Evolutionary conservation across 352 stramenopile genomes (phyloP).

Genomic region (Blastocystis hominis): DNA sequence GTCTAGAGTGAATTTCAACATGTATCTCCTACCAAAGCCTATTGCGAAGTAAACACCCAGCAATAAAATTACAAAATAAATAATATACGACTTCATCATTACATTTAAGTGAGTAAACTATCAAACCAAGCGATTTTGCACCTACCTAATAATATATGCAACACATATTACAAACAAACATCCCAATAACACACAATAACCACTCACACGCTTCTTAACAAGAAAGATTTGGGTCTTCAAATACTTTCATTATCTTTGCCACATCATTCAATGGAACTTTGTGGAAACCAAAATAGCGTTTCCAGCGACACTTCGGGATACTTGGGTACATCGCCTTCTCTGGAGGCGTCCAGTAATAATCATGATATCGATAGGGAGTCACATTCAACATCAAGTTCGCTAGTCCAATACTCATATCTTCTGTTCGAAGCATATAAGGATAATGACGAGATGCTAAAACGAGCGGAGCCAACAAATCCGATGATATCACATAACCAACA

Average conservation of each 20-base stretch:
- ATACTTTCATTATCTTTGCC: background rate
- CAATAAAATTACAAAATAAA: too few relatives aligned
- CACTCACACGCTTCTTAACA: too few relatives aligned
- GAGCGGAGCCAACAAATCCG: background rate
- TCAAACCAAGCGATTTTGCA: too few relatives aligned
- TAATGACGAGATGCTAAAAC: slow-evolving; percentile 37
- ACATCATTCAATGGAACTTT: slow-evolving; percentile 17
- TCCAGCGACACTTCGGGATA: background rate
- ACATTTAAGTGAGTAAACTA: too few relatives aligned
- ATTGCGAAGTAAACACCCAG: too few relatives aligned
- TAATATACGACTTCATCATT: too few relatives aligned
- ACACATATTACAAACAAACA: too few relatives aligned
- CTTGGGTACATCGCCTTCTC: background rate
- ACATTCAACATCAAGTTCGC: slow-evolving; percentile 33
- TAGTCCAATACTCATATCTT: slow-evolving; percentile 50
- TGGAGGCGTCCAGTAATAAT: slow-evolving; percentile 42
- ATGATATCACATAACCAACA: slow-evolving; percentile 24
- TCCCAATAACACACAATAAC: too few relatives aligned
- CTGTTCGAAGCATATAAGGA: slow-evolving; percentile 44
- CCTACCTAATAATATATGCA: too few relatives aligned
- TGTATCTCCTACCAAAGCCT: too few relatives aligned
- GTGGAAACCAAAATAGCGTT: slow-evolving; percentile 26
- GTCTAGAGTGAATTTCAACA: too few relatives aligned
- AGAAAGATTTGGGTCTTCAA: too few relatives aligned
- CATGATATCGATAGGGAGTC: slow-evolving; percentile 24